Base-by-base conservation (phyloP, 805 yeast genomes). In the Spathaspora hagerdaliae region DNA sequence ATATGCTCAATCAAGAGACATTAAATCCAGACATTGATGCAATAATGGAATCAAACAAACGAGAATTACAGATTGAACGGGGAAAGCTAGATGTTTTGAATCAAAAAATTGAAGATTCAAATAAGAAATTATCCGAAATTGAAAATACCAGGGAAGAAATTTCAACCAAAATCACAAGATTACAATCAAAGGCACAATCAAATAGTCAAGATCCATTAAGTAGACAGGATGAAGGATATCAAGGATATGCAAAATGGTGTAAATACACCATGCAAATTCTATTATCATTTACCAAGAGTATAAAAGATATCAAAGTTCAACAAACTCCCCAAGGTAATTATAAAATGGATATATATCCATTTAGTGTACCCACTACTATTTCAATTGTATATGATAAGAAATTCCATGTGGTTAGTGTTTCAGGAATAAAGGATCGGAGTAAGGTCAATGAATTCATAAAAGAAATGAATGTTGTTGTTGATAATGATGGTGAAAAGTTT, bases 251-350 rank as follows among this genome's bases (percentile, higher is more conserved):
- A 15, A 53, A 57, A 43, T 58, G 62, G 63, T 55, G 58, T 40
- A 49, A 55, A 36, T 57, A 57, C 29, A 55, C 58, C 55, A 57
- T 51, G 38, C 56, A 53, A 6, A 49, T 57, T 12, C 38, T 60
- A 40, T 33, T 53, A 15, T 4, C 44, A n/a, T 10, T 31, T 29
- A 8, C 19, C 2, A 8, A n/a, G 9, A 14, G 4, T n/a, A 8
- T 13, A 3, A 12, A 39, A 6, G 39, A 24, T 31, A 10, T 44
- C 33, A 19, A 45, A 38, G 41, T 53, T 51, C 15, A 41, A 34
- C 39, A 40, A 29, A 6, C 13, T 2, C 3, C 10, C 5, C n/a
- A 13, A 15, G 42, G 36, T 12, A 36, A 40, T 27, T 33, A 27
- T 13, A 15, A 34, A 24, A 27, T 43, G 13, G 29, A 29, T 29